Evolutionary conservation across 1,284 basidiomycete genomes (phyloP).

Genomic region (Irpex sp.): DNA sequence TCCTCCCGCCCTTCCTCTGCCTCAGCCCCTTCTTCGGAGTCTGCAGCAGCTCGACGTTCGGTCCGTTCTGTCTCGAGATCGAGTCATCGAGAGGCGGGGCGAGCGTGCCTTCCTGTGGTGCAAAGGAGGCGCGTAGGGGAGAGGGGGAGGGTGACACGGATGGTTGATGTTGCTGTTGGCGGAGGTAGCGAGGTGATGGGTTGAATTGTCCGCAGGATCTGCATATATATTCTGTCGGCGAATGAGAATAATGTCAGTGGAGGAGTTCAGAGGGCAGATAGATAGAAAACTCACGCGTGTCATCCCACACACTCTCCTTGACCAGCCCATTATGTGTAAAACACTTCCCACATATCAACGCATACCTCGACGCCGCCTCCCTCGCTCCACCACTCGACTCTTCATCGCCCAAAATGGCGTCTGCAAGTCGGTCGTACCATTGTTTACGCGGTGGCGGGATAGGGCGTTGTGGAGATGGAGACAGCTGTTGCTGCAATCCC

Average conservation of each 20-base stretch:
- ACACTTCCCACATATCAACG: slow-evolving; percentile 92
- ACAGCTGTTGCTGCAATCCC: slow-evolving; percentile 32
- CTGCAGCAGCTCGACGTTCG: not conserved
- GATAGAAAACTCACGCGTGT: slow-evolving; percentile 65
- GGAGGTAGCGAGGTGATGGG: slow-evolving; percentile 18
- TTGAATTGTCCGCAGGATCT: slow-evolving; percentile 77
- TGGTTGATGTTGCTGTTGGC: slow-evolving; percentile 36
- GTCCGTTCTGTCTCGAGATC: not conserved
- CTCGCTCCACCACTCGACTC: slow-evolving; percentile 37
- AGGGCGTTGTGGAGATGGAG: slow-evolving; percentile 37
- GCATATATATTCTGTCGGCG: slow-evolving; percentile 65
- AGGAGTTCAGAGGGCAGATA: not conserved
- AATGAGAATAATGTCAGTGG: not conserved
- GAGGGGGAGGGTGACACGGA: slow-evolving; percentile 22
- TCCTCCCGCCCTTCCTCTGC: not conserved
- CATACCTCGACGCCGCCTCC: slow-evolving; percentile 68
- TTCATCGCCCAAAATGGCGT: slow-evolving; percentile 84
- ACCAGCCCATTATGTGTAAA: slow-evolving; percentile 94
- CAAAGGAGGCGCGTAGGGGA: not conserved
- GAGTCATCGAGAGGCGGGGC: slow-evolving; percentile 3
- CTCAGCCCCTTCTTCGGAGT: not conserved
- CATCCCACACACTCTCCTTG: slow-evolving; percentile 85
- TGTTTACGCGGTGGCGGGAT: slow-evolving; percentile 66
- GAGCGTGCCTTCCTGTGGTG: slow-evolving; percentile 3
- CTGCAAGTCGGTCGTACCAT: slow-evolving; percentile 89